phyloP scores from a whole-genome alignment of 2,329 filamentous ascomycete species.

The Hysterium pulicare region DNA sequence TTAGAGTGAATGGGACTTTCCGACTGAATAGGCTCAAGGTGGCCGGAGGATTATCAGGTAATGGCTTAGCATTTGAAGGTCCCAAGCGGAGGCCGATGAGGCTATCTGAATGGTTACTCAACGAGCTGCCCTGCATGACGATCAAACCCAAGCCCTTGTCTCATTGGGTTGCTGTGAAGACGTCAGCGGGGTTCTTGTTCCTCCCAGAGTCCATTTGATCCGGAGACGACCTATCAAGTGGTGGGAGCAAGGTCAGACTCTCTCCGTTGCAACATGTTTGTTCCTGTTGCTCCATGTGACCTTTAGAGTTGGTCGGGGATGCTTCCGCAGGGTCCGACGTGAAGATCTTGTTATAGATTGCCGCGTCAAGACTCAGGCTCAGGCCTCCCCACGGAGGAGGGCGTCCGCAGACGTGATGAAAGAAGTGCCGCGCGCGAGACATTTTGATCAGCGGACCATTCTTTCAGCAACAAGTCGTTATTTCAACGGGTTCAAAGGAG shows the following conservation, averaged over 20 bases:
- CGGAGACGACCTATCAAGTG: background rate
- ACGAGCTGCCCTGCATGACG: background rate
- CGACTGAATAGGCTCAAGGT: too few species aligned
- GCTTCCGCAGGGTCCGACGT: background rate
- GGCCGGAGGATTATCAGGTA: too few species aligned
- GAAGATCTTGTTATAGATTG: slow-evolving; percentile 2
- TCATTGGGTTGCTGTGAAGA: background rate
- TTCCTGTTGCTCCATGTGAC: background rate
- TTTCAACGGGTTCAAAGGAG: background rate
- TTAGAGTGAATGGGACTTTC: too few species aligned
- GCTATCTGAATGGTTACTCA: background rate
- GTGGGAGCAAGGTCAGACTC: background rate
- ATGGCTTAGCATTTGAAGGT: too few species aligned
- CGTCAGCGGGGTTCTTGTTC: background rate
- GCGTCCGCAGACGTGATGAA: background rate
- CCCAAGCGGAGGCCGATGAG: background rate
- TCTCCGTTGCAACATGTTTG: background rate
- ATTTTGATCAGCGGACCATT: background rate
- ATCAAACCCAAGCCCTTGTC: background rate
- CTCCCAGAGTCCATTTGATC: background rate
- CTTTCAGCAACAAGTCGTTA: background rate
- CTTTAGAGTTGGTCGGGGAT: background rate
- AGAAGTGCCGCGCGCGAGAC: background rate
- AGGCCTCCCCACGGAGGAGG: background rate
- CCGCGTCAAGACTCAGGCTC: background rate